phyloP scores from a whole-genome alignment of 2,329 filamentous ascomycete species.

The Orbilia quercus region DNA sequence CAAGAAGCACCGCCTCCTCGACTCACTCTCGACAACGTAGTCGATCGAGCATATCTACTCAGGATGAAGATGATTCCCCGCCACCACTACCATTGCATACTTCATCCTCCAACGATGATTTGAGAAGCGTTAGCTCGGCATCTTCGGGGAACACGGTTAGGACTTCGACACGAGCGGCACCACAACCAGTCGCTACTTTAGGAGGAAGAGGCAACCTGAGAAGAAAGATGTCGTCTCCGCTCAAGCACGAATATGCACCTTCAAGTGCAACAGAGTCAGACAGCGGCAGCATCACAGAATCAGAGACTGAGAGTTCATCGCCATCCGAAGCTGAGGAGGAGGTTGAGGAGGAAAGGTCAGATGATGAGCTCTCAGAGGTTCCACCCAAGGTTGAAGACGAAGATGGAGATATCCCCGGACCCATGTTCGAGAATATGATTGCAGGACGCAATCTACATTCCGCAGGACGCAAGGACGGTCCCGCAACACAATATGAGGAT shows the following conservation, averaged over 20 bases:
- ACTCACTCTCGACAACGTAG: conserved; percentile 26
- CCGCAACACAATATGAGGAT: conserved; percentile 40
- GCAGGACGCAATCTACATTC: conserved; percentile 64
- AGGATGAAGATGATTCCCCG: conserved; percentile 56
- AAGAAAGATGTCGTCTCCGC: conserved; percentile 77
- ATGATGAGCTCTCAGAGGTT: conserved; percentile 54
- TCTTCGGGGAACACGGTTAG: conserved; percentile 49
- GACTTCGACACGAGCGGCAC: conserved; percentile 63
- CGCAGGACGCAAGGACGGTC: conserved; percentile 55
- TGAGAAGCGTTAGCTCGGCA: conserved; percentile 41
- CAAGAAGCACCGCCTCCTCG: conserved; percentile 40
- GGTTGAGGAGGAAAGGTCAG: conserved; percentile 68
- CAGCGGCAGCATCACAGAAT: conserved; percentile 26
- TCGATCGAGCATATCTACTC: conserved; percentile 7
- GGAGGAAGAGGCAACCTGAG: conserved; percentile 62
- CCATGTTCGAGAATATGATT: conserved; percentile 72
- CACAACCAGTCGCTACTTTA: conserved; percentile 71
- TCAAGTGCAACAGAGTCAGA: conserved; percentile 72
- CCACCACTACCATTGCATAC: conserved; percentile 59
- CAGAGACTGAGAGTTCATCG: conserved; percentile 61
- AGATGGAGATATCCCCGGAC: conserved; percentile 63
- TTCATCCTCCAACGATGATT: conserved; percentile 41
- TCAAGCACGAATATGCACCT: conserved; percentile 97
- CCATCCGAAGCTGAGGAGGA: conserved; percentile 67
- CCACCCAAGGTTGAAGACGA: conserved; percentile 70